A percentile compares a stretch with the other conserved stretches of the same genome.
These are phyloP conservation scores for Xylaria grammica DNA, from an alignment of 495 filamentous ascomycete genomes.

Conservation along the genomic window DNA sequence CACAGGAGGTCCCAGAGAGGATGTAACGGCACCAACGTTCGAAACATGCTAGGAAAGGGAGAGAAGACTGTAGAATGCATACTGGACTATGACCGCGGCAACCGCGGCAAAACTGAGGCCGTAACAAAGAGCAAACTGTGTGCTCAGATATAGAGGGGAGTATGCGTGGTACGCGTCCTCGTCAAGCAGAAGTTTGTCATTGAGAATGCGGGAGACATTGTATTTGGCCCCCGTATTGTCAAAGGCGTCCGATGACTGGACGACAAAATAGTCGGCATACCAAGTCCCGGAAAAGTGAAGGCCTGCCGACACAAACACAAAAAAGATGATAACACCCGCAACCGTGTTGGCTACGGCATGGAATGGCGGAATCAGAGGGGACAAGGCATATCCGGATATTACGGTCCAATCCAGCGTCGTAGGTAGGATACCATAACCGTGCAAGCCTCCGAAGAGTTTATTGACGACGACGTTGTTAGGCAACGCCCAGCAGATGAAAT, in stretches of 20 bases:
- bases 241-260: slow-evolving; percentile 60
- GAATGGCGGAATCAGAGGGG: slow-evolving; percentile 72
- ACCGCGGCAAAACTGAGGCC: slow-evolving; percentile 73
- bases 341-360: slow-evolving; percentile 67
- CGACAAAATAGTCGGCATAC: slow-evolving; percentile 64
- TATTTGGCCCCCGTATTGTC: slow-evolving; percentile 65
- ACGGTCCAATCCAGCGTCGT: slow-evolving; percentile 70
- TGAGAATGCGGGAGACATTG: slow-evolving; percentile 59
- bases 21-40: neutral
- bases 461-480: slow-evolving; percentile 70
- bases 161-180: slow-evolving; percentile 60
- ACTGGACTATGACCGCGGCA: slow-evolving; percentile 64
- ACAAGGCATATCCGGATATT: slow-evolving; percentile 67
- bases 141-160: slow-evolving; percentile 66
- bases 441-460: slow-evolving; percentile 69
- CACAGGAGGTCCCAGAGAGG: neutral
- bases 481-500: slow-evolving; percentile 66
- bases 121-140: slow-evolving; percentile 67
- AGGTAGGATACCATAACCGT: slow-evolving; percentile 64
- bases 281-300: slow-evolving; percentile 70
- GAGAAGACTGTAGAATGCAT: neutral
- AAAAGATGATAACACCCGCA: slow-evolving; percentile 59
- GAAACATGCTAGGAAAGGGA: neutral
- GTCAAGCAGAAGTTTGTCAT: slow-evolving; percentile 54
- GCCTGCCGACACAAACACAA: slow-evolving; percentile 54